Evolutionary conservation across 352 stramenopile genomes (phyloP), one percentile per base, ranked within the genome.

Genomic region (Ophiocytium majus): DNA sequence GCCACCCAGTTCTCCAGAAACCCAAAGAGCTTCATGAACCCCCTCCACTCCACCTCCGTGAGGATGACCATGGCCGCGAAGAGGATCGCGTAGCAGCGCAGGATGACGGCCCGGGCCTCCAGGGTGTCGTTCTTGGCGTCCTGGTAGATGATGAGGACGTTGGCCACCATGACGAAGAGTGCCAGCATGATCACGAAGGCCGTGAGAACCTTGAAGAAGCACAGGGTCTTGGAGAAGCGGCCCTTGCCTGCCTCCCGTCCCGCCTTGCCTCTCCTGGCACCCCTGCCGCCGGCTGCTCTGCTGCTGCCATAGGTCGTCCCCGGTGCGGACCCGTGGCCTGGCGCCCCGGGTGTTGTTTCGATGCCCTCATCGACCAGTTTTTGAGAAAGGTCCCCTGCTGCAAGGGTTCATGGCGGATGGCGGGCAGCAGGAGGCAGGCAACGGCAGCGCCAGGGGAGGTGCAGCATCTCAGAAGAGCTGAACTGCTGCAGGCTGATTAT

Each of bases 1-100:
- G 83, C 83, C 19, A 82, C 50, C 83, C 83, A 86, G 63, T 86
- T 84, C 66, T 86, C 82, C 34, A 86, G 83, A 63, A 86, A 86
- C 19, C 71, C 83, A 82, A 86, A 86, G 43, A 32, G 79, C 28
- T 74, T 85, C 19, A 79, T 37, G 79, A 86, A 86, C 32, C 75
- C 82, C 32, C 19, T 14, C 83, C 83, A 86, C 63, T 86, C 83
- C 50, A 86, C 0, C 63, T 86, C 83, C 0, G 83, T 82, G 33
- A 86, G 63, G 1, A 86, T 36, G 76, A 86, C 63, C 57, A 86
- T 84, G 0, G 78, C 34, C 0, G 19, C 71, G 64, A 86, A 86
- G n/a, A 83, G 33, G 50, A 86, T 82, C 32, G 76, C 83, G 79
- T 84, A 86, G 23, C 76, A 28, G 23, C 83, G 76, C 0, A 86